Base-by-base conservation (phyloP, 345 rosid species). In the Eucalyptus brandiana region DNA sequence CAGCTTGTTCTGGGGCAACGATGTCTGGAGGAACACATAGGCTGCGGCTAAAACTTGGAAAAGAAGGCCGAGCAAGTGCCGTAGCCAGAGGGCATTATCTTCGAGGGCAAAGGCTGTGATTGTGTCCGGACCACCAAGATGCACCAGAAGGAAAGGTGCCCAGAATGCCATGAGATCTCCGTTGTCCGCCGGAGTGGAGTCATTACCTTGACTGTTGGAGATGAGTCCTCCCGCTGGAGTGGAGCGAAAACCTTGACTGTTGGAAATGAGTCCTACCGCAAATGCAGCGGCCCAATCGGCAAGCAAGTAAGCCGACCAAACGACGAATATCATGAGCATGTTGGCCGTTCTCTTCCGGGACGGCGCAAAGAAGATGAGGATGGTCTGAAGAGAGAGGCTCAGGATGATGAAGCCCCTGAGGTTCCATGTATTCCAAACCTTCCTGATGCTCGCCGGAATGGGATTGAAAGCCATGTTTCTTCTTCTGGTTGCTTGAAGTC, bases 61-160 rank as follows among this genome's bases (percentile, higher is more conserved):
- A 47, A 47, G 4, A 47, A 47, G 49, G 49, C 50, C 50, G 50
- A 49, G 50, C 50, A 49, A 86, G 89, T 96, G 96, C 85, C 96
- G 54, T n/a, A 90, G 92, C 97, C 95, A 95, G 12, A 96, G 96
- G 48, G 92, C 94, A 76, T 95, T 96, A 44, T 96, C 98, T 53
- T 96, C 98, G 5, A 96, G 94, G 6, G 97, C 91, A 6, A 93
- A 93, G 2, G 96, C 95, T 15, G 98, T 95, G 72, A 96, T 94
- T 8, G 96, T 91, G 50, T 49, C 50, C 50, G 50, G 50, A 49
- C 97, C 97, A 16, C 96, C 97, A 12, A 95, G 94, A 83, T 95
- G 98, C 37, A 96, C 34, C 47, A 95, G 88, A 76, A 96, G 91
- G 91, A 96, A 96, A 3, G 97, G 94, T 24, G 98, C 94, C 98